Evolutionary conservation across 371 early-diverging fungal species (phyloP), one percentile per base, ranked within the genome.

Genomic region (Mucor indicus): DNA sequence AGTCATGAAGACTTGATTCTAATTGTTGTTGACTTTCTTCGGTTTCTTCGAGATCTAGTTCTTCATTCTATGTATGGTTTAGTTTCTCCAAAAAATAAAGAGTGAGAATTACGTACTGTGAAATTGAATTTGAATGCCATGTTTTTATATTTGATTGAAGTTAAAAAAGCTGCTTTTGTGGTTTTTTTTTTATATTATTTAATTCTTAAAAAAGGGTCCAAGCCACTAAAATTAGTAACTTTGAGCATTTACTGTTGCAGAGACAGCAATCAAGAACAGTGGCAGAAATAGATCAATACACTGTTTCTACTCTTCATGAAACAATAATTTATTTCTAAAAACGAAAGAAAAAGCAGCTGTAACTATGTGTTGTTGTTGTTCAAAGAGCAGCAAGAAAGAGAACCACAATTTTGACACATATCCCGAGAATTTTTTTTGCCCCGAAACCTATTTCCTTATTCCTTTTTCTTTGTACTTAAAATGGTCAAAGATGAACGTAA

Each of bases 61-160:
- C 81, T 19, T 72, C 75, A 6, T 60, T 72, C 82, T 81, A 53
- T 21, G 17, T 15, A 1, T 21, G 17, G 3, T 39, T 21, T 5
- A 32, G 16, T 35, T 3, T 11, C 8, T 12, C 38, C 19, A 38
- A 22, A 12, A 19, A 38, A 38, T 1, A 7, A n/a, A 12, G 17
- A 7, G 12, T n/a, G 21, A 30, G 7, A 4, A 16, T 16, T 22
- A 22, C 67, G 57, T 76, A 69, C 82, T 15, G 82, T 72, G 52
- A 81, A 81, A 53, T 81, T 81, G 45, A 81, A 81, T 44, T 70
- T 74, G 59, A 81, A 81, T 24, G 71, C 61, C 75, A 75, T 75
- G 1, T 33, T 45, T 9, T 23, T n/a, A n/a, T 9, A 25, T 10
- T 6, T 6, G n/a, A 15, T 35, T 35, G 10, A 22, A 32, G 5